Conservation (phyloP, 768 basidiomycete genomes). For the Trametes elegans region DNA sequence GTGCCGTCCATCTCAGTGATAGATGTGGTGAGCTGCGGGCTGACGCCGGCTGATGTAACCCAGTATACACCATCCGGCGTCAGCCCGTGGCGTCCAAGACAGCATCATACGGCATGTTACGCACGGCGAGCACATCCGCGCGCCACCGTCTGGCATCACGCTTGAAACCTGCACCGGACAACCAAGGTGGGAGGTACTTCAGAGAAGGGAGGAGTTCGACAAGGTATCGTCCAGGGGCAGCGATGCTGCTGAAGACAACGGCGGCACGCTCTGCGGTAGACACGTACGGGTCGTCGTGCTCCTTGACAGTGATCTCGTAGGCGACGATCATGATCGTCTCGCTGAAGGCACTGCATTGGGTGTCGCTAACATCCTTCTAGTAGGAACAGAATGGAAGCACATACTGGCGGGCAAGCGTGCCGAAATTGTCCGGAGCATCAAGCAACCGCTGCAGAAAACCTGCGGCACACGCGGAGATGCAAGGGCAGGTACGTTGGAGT, state of each 20-base stretch:
- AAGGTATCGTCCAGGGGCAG: not conserved
- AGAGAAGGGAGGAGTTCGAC: slow-evolving; percentile 4
- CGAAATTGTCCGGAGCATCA: not conserved
- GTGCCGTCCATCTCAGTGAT: not conserved
- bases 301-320: not conserved
- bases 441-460: not conserved
- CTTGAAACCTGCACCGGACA: slow-evolving; percentile 28
- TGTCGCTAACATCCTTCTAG: not conserved
- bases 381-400: not conserved
- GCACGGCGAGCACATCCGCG: not conserved
- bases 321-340: not conserved
- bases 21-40: no score
- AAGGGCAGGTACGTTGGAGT: not conserved
- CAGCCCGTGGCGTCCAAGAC: not conserved
- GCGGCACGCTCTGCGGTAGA: not conserved
- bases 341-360: not conserved
- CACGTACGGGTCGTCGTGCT: not conserved
- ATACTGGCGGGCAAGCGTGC: not conserved
- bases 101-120: not conserved
- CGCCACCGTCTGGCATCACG: slow-evolving; percentile 10
- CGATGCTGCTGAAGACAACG: not conserved
- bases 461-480: not conserved
- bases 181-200: slow-evolving; percentile 21
- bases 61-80: no score
- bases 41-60: no score